These are phyloP conservation scores for Globisporangium sylvaticum DNA, from an alignment of 352 stramenopile species.

Conservation along the genomic window DNA sequence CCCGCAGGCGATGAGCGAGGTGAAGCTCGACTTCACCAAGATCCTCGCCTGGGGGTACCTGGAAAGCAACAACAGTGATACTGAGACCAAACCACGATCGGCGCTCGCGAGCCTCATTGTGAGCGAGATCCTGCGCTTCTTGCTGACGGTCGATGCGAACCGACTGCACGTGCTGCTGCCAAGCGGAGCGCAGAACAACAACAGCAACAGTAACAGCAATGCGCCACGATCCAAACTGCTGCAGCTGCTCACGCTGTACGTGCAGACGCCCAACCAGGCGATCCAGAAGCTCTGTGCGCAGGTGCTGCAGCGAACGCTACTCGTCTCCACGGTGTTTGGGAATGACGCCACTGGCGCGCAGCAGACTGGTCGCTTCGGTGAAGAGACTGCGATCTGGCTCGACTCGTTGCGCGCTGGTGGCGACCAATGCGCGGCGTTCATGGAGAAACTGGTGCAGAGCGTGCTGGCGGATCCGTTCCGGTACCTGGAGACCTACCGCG, in stretches of 20 bases:
- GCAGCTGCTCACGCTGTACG: conserved; percentile 61
- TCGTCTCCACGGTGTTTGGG: conserved; percentile 56
- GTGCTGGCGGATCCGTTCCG: conserved; percentile 47
- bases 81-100: background rate
- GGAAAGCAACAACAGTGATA: conserved; percentile 10
- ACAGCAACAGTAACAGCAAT: conserved; percentile 18
- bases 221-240: conserved; percentile 46
- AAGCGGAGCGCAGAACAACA: conserved; percentile 13
- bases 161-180: conserved; percentile 58
- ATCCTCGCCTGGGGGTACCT: conserved; percentile 60
- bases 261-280: conserved; percentile 28
- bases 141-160: conserved; percentile 51
- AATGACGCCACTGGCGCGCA: conserved; percentile 12
- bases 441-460: conserved; percentile 36
- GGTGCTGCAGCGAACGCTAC: conserved; percentile 56
- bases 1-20: conserved; percentile 66
- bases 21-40: conserved; percentile 86
- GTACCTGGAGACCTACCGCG: conserved; percentile 32
- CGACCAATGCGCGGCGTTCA: conserved; percentile 35
- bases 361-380: conserved; percentile 21
- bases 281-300: conserved; percentile 37
- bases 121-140: conserved; percentile 67
- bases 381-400: conserved; percentile 68
- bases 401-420: conserved; percentile 46
- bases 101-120: conserved; percentile 52